phyloP scores from a whole-genome alignment of 495 filamentous ascomycete genomes.

The Penicillium fimorum region DNA sequence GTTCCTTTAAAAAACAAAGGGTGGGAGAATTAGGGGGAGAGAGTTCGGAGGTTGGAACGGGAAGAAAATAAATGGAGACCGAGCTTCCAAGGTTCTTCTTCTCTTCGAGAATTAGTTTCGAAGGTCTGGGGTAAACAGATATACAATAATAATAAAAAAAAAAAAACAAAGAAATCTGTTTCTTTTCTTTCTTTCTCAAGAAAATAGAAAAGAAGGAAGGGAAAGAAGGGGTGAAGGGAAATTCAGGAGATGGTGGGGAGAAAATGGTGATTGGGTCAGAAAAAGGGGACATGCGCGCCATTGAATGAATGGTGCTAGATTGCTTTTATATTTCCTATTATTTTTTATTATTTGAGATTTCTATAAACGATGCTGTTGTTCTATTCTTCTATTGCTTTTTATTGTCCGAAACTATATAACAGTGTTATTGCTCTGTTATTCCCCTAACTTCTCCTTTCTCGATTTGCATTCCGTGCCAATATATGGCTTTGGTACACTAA shows the following conservation, averaged over 20 bases:
- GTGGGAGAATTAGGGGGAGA: slow-evolving; percentile 4
- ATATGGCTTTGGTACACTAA: slow-evolving; percentile 23
- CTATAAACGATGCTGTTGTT: no score
- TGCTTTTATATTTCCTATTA: neutral
- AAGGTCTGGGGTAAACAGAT: slow-evolving; percentile 2
- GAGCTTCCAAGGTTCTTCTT: neutral
- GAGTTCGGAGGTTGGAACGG: slow-evolving; percentile 5
- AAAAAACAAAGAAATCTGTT: neutral
- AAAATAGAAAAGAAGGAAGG: slow-evolving; percentile 1
- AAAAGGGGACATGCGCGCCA: slow-evolving; percentile 12
- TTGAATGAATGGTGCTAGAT: neutral
- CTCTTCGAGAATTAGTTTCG: neutral
- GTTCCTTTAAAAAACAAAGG: neutral
- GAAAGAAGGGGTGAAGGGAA: slow-evolving; percentile 12
- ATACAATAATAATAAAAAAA: neutral
- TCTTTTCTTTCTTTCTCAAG: neutral
- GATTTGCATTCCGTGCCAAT: slow-evolving; percentile 6
- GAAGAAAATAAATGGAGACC: slow-evolving; percentile 5
- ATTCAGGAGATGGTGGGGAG: slow-evolving; percentile 21
- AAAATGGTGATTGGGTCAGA: slow-evolving; percentile 13
- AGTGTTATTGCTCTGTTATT: neutral
- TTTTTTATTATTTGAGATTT: neutral
- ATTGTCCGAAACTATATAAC: neutral
- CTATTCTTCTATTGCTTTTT: neutral
- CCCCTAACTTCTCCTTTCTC: neutral